Base-by-base conservation (phyloP, 306 rosid species). In the barrel medic (Medicago truncatula) region DNA sequence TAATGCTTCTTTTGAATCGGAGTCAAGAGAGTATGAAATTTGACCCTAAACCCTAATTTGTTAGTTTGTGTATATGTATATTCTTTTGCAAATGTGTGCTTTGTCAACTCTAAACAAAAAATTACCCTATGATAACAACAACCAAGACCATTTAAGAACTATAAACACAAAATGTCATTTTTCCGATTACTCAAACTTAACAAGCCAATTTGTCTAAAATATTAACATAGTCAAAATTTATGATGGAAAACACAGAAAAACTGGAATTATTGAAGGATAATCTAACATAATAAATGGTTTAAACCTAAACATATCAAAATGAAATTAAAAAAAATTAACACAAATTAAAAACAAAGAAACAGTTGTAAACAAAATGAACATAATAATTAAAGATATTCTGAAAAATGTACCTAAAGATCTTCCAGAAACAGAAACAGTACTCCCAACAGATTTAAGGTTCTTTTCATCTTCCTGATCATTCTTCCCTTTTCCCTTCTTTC, bases 401-500 rank as follows among this genome's bases (percentile, higher is more conserved):
- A 61, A 61, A 58, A 14, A 7, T 61, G 20, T 36, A 61, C 87
- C 84, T 83, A 80, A 67, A 65, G 76, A 46, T 57, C 23, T 57
- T 25, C 18, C 13, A 79, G 78, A 62, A 13, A n/a, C 12, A 18
- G 15, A 62, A n/a, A 8, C 21, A 18, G 5, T 13, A 5, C 38
- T 34, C 14, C 20, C 69, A 5, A 15, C 13, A 63, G 74, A 46
- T 9, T 44, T 53, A 17, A 14, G 52, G 4, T 16, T 65, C 52
- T 39, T 83, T 13, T 13, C 53, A 14, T 39, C 76, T 18, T 76
- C 70, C 1, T 44, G 58, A 11, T 13, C 57, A 60, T 56, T 70
- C 49, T 75, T 73, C 14, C 6, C 73, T 41, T 70, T 74, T n/a
- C 16, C 39, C 71, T 83, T 83, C 67, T 11, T 78, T 63, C 81